These are phyloP conservation scores for Podila verticillata DNA, from an alignment of 192 early-diverging fungal genomes.

Conservation along the genomic window DNA sequence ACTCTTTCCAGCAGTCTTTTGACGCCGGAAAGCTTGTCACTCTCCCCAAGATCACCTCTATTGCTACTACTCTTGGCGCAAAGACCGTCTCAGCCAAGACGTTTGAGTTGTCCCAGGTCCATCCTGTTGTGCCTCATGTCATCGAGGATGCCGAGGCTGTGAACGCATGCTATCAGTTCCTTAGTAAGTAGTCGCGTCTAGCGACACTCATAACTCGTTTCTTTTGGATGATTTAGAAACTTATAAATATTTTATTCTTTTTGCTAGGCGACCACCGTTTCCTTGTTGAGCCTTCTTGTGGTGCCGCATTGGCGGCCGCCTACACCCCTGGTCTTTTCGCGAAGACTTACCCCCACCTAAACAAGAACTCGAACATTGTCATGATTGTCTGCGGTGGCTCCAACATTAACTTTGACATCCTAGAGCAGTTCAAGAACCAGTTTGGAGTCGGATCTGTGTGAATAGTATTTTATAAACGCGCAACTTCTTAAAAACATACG, in stretches of 20 bases:
- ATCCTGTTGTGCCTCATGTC: slow-evolving; percentile 66
- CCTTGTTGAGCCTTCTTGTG: slow-evolving; percentile 70
- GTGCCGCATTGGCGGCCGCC: slow-evolving; percentile 67
- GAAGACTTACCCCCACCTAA: slow-evolving; percentile 69
- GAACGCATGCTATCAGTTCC: slow-evolving; percentile 61
- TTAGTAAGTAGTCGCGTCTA: slow-evolving; percentile 47
- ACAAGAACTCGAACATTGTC: slow-evolving; percentile 65
- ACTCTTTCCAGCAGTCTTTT: slow-evolving; percentile 73
- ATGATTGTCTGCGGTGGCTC: slow-evolving; percentile 76
- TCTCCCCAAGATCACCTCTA: slow-evolving; percentile 56
- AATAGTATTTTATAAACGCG: too few species aligned
- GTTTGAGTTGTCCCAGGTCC: slow-evolving; percentile 57
- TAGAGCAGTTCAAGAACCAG: slow-evolving; percentile 65
- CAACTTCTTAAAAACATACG: too few species aligned
- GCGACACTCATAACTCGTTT: not conserved
- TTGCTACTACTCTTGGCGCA: slow-evolving; percentile 56
- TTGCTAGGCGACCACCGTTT: slow-evolving; percentile 65
- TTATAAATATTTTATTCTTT: slow-evolving; percentile 27
- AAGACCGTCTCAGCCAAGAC: slow-evolving; percentile 53
- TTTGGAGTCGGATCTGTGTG: slow-evolving; percentile 39
- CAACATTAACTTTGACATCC: slow-evolving; percentile 67
- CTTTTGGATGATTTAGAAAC: not conserved
- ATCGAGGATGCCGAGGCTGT: slow-evolving; percentile 68
- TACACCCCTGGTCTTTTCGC: slow-evolving; percentile 66
- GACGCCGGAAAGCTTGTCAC: slow-evolving; percentile 60